Base-by-base conservation (phyloP, 345 rosid genomes). In the Mallotus nudiflorus region DNA sequence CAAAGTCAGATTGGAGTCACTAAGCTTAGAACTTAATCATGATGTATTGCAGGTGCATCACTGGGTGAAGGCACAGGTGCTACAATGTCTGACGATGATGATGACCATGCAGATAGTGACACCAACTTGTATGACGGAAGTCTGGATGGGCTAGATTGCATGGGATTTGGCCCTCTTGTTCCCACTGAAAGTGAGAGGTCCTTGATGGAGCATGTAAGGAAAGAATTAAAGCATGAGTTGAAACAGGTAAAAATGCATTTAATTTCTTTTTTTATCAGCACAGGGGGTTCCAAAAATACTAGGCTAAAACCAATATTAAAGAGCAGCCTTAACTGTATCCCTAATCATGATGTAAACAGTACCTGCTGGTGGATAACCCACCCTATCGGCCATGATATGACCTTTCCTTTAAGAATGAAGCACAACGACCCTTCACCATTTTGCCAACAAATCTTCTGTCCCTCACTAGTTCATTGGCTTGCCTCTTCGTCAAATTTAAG, bases 21-120 rank as follows among this genome's bases (percentile, higher is more conserved):
- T 44, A 61, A 65, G 27, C 54, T 35, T 54, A 59, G 46, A 72
- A 37, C 52, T 67, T 66, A 68, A 50, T 19, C 16, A 27, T 65
- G 69, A 33, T 72, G 65, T 37, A 46, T 31, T 56, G 9, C 86
- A 92, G 96, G 96, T 67, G 86, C 85, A 55, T 87, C 92, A 48
- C 84, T 93, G 0, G 90, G 90, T 75, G 98, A 92, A 78, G 86
- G 96, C 77, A 86, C 89, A 0, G 91, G 90, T 42, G 93, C 91
- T 51, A 90, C 98, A 24, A 92, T 92, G 98, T 92, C 96, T 3
- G 96, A 90, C 65, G 94, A 87, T 66, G 94, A 90, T 54, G 96
- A 92, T 62, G 91, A 88, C 53, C 91, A 83, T 66, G 89, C 71
- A 20, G 95, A 90, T 46, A 86, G 91, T 24, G 95, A 92, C 27